Conservation (phyloP, 148 eudicot genomes). For the Cornus controversa region DNA sequence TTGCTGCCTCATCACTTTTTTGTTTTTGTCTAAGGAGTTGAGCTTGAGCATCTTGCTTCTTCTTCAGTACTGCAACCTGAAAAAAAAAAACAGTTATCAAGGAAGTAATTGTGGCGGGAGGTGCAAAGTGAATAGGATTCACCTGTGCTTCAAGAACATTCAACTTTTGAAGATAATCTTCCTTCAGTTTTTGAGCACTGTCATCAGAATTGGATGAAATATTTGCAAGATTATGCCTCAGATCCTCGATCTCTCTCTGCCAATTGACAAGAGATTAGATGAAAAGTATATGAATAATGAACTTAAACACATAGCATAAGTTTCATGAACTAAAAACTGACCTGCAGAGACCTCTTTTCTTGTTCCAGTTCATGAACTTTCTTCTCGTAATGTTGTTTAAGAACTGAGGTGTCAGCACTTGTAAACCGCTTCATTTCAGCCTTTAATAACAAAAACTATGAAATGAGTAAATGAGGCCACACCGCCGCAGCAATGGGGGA, state of each 20-base stretch:
- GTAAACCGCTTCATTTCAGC: conserved; percentile 94
- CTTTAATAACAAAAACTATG: conserved; percentile 26
- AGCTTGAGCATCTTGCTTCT: conserved; percentile 98
- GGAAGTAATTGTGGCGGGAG: background rate
- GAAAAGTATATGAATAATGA: background rate
- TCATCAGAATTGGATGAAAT: conserved; percentile 70
- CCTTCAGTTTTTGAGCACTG: conserved; percentile 89
- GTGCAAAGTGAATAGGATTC: conserved; percentile 8
- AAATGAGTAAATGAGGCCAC: background rate
- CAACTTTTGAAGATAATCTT: conserved; percentile 89
- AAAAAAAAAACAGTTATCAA: background rate
- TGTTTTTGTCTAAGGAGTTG: conserved; percentile 91
- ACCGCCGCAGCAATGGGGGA: background rate
- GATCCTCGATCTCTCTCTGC: conserved; percentile 88
- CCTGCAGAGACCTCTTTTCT: conserved; percentile 85
- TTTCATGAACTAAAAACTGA: conserved; percentile 14
- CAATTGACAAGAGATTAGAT: conserved; percentile 19
- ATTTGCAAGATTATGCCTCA: conserved; percentile 68
- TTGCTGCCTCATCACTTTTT: conserved; percentile 97
- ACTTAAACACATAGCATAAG: background rate
- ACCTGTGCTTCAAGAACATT: conserved; percentile 89
- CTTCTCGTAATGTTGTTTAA: conserved; percentile 89
- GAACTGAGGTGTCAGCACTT: conserved; percentile 59
- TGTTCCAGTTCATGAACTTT: conserved; percentile 88
- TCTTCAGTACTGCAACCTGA: conserved; percentile 85